A percentile compares a stretch with the other conserved stretches of the same genome.
These are phyloP conservation scores for Oryza glaberrima DNA, from an alignment of 176 grass and related monocot species.

Conservation along the genomic window DNA sequence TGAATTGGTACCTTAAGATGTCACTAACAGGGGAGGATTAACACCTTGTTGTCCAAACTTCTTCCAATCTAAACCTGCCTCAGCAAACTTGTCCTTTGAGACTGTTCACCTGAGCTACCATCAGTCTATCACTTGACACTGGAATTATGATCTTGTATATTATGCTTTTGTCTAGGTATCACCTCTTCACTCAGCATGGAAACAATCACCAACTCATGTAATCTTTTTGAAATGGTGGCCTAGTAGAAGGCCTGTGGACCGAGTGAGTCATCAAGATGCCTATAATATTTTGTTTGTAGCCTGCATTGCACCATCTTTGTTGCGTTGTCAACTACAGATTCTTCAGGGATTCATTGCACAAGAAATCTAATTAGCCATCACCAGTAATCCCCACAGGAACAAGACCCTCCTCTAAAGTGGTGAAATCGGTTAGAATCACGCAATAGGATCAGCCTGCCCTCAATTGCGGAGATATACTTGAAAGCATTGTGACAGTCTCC, in stretches of 20 bases:
- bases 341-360: conserved; percentile 17
- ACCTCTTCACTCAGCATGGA: neutral
- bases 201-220: neutral
- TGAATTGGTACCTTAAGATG: neutral
- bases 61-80: neutral
- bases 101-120: conserved; percentile 1
- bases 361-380: conserved; percentile 38
- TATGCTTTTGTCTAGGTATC: neutral
- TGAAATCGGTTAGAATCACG: conserved; percentile 93
- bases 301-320: conserved; percentile 2
- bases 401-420: conserved; percentile 85
- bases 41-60: conserved; percentile 2
- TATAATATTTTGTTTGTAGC: conserved; percentile 12
- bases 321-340: conserved; percentile 10
- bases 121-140: neutral
- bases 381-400: conserved; percentile 97
- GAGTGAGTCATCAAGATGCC: conserved; percentile 12
- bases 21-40: conserved; percentile 11
- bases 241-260: neutral
- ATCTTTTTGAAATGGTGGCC: conserved; percentile 8
- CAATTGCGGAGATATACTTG: conserved; percentile 87
- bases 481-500: conserved; percentile 87
- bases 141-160: neutral
- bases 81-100: neutral
- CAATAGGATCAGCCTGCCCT: conserved; percentile 84